Evolutionary conservation across 768 basidiomycete genomes (phyloP), one percentile per base, ranked within the genome.

Genomic region (Myochromella boudieri): DNA sequence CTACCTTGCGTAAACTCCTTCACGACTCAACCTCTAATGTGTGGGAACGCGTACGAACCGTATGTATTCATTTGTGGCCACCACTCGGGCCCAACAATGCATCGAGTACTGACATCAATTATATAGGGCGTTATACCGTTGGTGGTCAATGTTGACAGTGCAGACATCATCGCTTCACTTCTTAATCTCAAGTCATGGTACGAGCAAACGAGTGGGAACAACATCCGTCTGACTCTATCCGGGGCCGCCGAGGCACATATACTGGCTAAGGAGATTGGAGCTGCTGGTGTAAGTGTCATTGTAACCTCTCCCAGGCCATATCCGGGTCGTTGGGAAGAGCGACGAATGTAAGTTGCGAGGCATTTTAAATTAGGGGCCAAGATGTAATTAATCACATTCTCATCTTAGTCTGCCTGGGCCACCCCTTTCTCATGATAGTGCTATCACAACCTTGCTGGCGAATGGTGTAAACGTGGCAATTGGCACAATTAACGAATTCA

Each of bases 81-180:
- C 60, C 63, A n/a, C n/a, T n/a, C n/a, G n/a, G n/a, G n/a, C n/a
- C n/a, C n/a, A n/a, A n/a, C n/a, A n/a, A 42, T 68, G 66, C 36
- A 59, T 58, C 22, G 44, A 28, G 6, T 26, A 17, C 24, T 66
- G n/a, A 6, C 63, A 64, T 33, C 15, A 2, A 15, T 6, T 33
- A 37, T 38, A 4, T 45, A 85, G 76, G 85, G 87, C 10, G 51
- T 66, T 15, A 60, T 84, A 0, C 80, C 85, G 0, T 68, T 94
- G 14, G 86, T 91, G 2, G 63, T 91, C 15, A 66, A 77, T 1
- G 83, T 81, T 11, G 71, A 84, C 47, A 87, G 75, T 55, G 87
- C 87, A 7, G 91, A 93, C 61, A 72, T 84, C 42, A 92, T 93
- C 60, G 80, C 86, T 0, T 77, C 81, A 0, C 64, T 93, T 11